Evolutionary conservation across 305 asterid species (phyloP).

Genomic region (Fraxinus ornus): DNA sequence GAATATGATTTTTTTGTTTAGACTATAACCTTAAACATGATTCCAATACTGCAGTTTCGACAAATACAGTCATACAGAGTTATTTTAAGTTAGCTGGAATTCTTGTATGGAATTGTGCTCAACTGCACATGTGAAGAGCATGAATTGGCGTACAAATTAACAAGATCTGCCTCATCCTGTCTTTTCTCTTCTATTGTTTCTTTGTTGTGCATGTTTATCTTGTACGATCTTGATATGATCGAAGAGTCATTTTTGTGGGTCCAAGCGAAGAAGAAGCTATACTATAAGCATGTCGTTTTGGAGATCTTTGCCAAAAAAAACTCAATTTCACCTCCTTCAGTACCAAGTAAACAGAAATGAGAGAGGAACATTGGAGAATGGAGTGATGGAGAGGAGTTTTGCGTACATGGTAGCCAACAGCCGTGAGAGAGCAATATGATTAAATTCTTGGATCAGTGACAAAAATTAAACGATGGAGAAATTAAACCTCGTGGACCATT

Average conservation of each 20-base stretch:
- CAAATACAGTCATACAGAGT: not conserved
- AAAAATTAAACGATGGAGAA: not conserved
- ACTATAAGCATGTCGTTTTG: not conserved
- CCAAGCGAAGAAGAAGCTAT: not conserved
- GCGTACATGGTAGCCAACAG: not conserved
- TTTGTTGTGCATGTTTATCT: slow-evolving; percentile 12
- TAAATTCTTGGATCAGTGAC: not conserved
- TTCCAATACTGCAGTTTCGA: slow-evolving; percentile 5
- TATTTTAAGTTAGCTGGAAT: not conserved
- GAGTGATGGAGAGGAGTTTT: not conserved
- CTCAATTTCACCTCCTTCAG: not conserved
- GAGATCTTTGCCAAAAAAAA: not conserved
- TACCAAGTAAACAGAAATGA: not conserved
- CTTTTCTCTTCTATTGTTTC: slow-evolving; percentile 17
- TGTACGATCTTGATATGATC: not conserved
- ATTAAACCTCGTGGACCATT: not conserved
- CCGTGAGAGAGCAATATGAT: not conserved
- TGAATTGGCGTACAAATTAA: slow-evolving; percentile 28
- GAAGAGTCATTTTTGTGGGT: not conserved
- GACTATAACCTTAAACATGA: slow-evolving; percentile 21
- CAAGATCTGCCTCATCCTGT: slow-evolving; percentile 35
- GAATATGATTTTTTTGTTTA: slow-evolving; percentile 1
- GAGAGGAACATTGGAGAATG: not conserved
- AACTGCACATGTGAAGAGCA: slow-evolving; percentile 52
- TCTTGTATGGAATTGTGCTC: slow-evolving; percentile 10